A percentile compares a stretch with the other conserved stretches of the same genome.
Evolutionary conservation across 2,329 filamentous ascomycete species (phyloP).

Genomic region (Hypocreales sp.): DNA sequence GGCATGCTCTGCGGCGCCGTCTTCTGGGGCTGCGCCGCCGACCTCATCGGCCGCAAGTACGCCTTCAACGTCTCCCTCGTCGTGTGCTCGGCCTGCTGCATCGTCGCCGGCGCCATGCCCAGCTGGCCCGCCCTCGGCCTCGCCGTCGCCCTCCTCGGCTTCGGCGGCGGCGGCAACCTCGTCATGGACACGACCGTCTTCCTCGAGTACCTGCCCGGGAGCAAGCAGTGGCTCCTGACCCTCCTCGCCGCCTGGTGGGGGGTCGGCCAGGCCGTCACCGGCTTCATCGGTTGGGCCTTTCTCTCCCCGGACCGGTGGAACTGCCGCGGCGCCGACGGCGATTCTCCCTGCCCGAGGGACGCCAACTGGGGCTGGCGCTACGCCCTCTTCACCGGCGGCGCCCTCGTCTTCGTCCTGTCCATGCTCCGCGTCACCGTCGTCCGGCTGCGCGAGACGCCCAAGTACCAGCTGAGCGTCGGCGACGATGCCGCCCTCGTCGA

Average conservation of each 20-base stretch:
- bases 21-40: slow-evolving; percentile 54
- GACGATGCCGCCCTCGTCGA: slow-evolving; percentile 31
- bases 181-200: slow-evolving; percentile 36
- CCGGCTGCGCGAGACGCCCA: slow-evolving; percentile 30
- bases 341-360: slow-evolving; percentile 21
- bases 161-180: slow-evolving; percentile 39
- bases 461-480: slow-evolving; percentile 29
- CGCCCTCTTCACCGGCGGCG: slow-evolving; percentile 27
- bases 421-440: slow-evolving; percentile 28
- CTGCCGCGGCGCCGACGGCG: slow-evolving; percentile 23
- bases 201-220: slow-evolving; percentile 31
- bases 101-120: slow-evolving; percentile 50
- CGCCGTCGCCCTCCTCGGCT: slow-evolving; percentile 47
- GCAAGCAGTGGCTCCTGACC: slow-evolving; percentile 30
- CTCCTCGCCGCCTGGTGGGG: slow-evolving; percentile 34
- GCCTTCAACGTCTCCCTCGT: slow-evolving; percentile 56
- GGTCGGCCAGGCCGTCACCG: slow-evolving; percentile 30
- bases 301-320: slow-evolving; percentile 32
- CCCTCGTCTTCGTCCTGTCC: slow-evolving; percentile 26
- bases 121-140: slow-evolving; percentile 50
- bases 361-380: slow-evolving; percentile 36
- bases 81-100: slow-evolving; percentile 38
- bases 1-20: slow-evolving; percentile 40
- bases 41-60: slow-evolving; percentile 51
- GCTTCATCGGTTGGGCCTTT: slow-evolving; percentile 28